These are phyloP conservation scores for Phytophthora uliginosa DNA, from an alignment of 352 stramenopile species.

Conservation along the genomic window DNA sequence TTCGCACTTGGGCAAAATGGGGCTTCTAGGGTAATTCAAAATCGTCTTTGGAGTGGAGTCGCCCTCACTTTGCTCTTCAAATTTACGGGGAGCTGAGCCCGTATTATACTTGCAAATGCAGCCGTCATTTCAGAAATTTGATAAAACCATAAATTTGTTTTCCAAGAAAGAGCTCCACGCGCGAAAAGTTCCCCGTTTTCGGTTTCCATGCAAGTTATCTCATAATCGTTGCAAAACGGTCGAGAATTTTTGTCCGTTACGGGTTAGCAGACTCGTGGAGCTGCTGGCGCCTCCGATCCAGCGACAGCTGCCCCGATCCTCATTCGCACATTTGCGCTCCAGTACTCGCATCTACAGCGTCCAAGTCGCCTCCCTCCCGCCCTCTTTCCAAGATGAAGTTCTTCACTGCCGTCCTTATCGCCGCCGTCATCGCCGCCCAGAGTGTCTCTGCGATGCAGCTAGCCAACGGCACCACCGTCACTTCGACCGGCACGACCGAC, in stretches of 20 bases:
- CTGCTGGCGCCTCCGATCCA: constrained; percentile 6
- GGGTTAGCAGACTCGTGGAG: neutral
- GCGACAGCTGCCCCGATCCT: neutral
- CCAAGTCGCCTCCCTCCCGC: constrained; percentile 2
- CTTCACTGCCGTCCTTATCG: constrained; percentile 39
- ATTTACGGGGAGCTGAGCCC: too few relatives aligned
- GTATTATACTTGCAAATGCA: too few relatives aligned
- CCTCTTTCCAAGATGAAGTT: constrained; percentile 40
- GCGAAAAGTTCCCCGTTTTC: neutral
- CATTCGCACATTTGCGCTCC: constrained; percentile 47
- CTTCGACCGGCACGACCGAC: neutral
- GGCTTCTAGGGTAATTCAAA: too few relatives aligned
- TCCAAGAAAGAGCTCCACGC: neutral
- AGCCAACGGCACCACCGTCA: neutral
- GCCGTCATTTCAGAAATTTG: too few relatives aligned
- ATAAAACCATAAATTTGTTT: neutral
- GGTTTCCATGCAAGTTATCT: constrained; percentile 4
- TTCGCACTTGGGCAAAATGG: neutral
- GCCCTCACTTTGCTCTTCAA: too few relatives aligned
- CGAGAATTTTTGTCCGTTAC: constrained; percentile 30
- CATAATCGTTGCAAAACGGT: constrained; percentile 35
- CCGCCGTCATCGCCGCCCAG: constrained; percentile 26
- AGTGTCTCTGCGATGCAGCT: constrained; percentile 8
- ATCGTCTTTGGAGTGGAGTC: too few relatives aligned
- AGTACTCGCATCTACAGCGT: constrained; percentile 30